Percentiles rank a stretch among this genome's conserved stretches.
phyloP scores from a whole-genome alignment of 2,329 filamentous ascomycete genomes.

The Huntiella savannae region DNA sequence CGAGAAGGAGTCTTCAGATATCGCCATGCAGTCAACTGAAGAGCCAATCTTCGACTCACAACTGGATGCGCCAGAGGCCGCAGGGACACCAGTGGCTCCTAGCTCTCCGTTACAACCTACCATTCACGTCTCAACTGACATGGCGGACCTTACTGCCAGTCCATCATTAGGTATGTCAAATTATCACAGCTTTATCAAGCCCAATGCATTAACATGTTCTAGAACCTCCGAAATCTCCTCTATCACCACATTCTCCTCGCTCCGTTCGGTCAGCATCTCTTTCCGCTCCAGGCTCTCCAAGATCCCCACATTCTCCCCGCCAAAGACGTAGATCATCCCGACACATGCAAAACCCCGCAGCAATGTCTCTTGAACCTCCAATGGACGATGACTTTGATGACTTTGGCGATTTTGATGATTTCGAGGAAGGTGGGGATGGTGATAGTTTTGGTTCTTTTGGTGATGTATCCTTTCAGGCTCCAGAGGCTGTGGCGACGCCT shows the following conservation, averaged over 20 bases:
- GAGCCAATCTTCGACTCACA: too few relatives aligned
- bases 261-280: constrained; percentile 2
- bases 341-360: constrained; percentile 3
- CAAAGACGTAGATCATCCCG: constrained; percentile 5
- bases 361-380: constrained; percentile 11
- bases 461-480: constrained; percentile 43
- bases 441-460: constrained; percentile 52
- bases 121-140: background rate
- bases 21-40: too few relatives aligned
- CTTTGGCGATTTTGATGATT: constrained; percentile 45
- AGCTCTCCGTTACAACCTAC: background rate
- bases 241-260: too few relatives aligned
- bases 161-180: background rate
- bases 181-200: background rate
- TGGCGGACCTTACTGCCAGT: background rate
- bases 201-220: background rate
- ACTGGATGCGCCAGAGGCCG: too few relatives aligned
- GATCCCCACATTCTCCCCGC: background rate
- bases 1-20: too few relatives aligned
- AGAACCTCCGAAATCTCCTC: constrained; percentile 8
- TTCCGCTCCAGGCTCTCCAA: constrained; percentile 13
- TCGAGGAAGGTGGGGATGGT: constrained; percentile 37
- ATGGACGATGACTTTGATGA: constrained; percentile 32
- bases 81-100: too few relatives aligned
- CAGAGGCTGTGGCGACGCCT: constrained; percentile 21